phyloP scores from a whole-genome alignment of 371 early-diverging fungal species.

The Mucor saturninus region DNA sequence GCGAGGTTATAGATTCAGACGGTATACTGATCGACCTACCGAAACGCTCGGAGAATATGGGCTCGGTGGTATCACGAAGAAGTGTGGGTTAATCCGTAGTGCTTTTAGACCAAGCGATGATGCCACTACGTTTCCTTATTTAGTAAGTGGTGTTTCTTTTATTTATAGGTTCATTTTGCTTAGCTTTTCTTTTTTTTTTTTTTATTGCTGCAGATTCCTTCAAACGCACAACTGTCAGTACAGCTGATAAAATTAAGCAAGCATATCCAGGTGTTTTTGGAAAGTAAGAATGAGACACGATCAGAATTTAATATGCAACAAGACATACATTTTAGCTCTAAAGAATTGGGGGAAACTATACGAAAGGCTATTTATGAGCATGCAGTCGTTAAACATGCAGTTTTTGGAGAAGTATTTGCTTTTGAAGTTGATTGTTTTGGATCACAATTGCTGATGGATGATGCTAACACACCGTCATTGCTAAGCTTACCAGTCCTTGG shows the following conservation, averaged over 20 bases:
- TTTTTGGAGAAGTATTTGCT: conserved; percentile 58
- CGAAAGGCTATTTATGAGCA: conserved; percentile 52
- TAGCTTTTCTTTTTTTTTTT: background rate
- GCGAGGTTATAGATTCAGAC: conserved; percentile 42
- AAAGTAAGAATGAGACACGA: background rate
- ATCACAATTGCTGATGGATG: conserved; percentile 65
- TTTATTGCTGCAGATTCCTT: conserved; percentile 45
- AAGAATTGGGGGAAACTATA: conserved; percentile 42
- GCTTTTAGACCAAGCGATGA: conserved; percentile 71
- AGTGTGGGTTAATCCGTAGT: conserved; percentile 60
- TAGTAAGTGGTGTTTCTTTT: conserved; percentile 25
- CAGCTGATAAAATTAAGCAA: conserved; percentile 27
- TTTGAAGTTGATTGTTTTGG: conserved; percentile 74
- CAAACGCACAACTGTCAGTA: conserved; percentile 64
- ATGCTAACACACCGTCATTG: conserved; percentile 67
- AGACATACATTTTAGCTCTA: conserved; percentile 28
- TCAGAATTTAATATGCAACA: background rate
- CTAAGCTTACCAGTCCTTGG: conserved; percentile 64
- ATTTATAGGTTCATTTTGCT: background rate
- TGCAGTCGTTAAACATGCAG: conserved; percentile 55
- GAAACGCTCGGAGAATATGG: conserved; percentile 63
- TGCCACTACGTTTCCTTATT: conserved; percentile 62
- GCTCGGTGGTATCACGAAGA: conserved; percentile 51
- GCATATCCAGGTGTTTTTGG: conserved; percentile 10
- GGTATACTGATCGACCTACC: conserved; percentile 44